A percentile compares a stretch with the other conserved stretches of the same genome.
phyloP scores from a whole-genome alignment of 495 filamentous ascomycete species.

The Penicillium malachiteum region DNA sequence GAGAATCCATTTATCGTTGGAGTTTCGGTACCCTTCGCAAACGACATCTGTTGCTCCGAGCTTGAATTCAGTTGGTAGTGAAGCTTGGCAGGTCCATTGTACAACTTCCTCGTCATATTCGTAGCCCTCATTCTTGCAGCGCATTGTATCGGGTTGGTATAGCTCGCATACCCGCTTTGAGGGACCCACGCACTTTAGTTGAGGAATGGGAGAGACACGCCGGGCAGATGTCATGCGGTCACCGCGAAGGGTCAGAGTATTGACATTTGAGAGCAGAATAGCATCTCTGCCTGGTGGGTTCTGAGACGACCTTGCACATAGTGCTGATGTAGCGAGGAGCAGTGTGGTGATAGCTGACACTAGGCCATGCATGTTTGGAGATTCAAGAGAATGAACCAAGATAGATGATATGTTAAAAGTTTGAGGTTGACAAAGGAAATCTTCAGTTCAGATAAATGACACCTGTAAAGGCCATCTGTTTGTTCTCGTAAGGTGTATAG shows the following conservation, averaged over 20 bases:
- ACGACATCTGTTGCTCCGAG: conserved; percentile 87
- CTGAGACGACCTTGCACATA: conserved; percentile 14
- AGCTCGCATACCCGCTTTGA: conserved; percentile 54
- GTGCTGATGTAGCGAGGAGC: conserved; percentile 16
- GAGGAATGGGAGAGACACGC: conserved; percentile 74
- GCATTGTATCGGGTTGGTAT: conserved; percentile 76
- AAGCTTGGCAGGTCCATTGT: conserved; percentile 85
- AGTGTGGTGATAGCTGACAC: not conserved
- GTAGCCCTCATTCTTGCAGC: conserved; percentile 79
- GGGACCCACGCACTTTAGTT: conserved; percentile 77
- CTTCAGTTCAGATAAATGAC: not conserved
- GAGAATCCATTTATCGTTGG: conserved; percentile 79
- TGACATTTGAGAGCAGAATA: conserved; percentile 74
- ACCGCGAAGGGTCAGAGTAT: conserved; percentile 71
- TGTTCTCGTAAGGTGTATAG: not conserved
- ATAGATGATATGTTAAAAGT: too few relatives aligned
- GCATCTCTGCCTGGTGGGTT: conserved; percentile 52
- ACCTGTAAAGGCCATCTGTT: not conserved
- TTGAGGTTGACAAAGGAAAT: too few relatives aligned
- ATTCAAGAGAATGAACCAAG: too few relatives aligned
- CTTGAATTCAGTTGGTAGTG: conserved; percentile 79
- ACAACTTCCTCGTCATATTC: conserved; percentile 70
- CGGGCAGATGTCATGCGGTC: conserved; percentile 66
- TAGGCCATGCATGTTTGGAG: not conserved
- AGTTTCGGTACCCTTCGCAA: conserved; percentile 80